A percentile compares a stretch with the other conserved stretches of the same genome.
phyloP scores from a whole-genome alignment of 2,329 filamentous ascomycete genomes.

The Catunica adiposa region DNA sequence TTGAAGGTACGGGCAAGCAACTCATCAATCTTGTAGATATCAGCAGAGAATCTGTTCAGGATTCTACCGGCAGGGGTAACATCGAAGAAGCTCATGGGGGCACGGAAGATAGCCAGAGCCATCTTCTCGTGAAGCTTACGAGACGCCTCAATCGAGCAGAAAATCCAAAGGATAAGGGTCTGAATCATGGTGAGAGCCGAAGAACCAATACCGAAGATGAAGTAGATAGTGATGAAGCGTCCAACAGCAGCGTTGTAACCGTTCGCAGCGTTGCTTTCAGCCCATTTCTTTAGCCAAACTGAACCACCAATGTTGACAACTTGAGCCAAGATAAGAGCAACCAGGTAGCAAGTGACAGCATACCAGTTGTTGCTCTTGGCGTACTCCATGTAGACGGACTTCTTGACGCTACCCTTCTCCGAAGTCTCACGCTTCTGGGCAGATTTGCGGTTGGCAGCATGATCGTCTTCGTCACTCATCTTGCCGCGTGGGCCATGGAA shows the following conservation, averaged over 20 bases:
- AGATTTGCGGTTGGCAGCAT: slow-evolving; percentile 46
- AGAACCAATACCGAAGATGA: slow-evolving; percentile 80
- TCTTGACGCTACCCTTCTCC: slow-evolving; percentile 96
- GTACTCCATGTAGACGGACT: slow-evolving; percentile 87
- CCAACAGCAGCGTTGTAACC: slow-evolving; percentile 60
- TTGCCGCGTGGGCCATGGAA: slow-evolving; percentile 78
- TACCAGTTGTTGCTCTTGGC: slow-evolving; percentile 82
- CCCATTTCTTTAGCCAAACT: slow-evolving; percentile 89
- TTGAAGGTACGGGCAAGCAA: slow-evolving; percentile 94
- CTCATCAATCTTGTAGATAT: slow-evolving; percentile 74
- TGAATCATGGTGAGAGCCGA: slow-evolving; percentile 75
- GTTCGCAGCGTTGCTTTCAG: slow-evolving; percentile 55
- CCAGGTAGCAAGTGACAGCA: slow-evolving; percentile 66
- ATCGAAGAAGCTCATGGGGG: slow-evolving; percentile 98
- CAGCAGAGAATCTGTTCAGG: slow-evolving; percentile 82
- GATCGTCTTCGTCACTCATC: slow-evolving; percentile 66
- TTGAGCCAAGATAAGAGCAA: slow-evolving; percentile 65
- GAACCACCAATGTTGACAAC: slow-evolving; percentile 67
- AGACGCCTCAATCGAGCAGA: slow-evolving; percentile 97
- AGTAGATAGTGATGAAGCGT: slow-evolving; percentile 89
- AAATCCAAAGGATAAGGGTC: slow-evolving; percentile 94
- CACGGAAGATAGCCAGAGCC: slow-evolving; percentile 93
- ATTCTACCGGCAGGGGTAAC: slow-evolving; percentile 94
- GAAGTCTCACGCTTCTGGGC: slow-evolving; percentile 75
- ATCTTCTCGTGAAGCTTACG: slow-evolving; percentile 93